Evolutionary conservation across 345 rosid genomes (phyloP).

Genomic region (Psidium guajava): DNA sequence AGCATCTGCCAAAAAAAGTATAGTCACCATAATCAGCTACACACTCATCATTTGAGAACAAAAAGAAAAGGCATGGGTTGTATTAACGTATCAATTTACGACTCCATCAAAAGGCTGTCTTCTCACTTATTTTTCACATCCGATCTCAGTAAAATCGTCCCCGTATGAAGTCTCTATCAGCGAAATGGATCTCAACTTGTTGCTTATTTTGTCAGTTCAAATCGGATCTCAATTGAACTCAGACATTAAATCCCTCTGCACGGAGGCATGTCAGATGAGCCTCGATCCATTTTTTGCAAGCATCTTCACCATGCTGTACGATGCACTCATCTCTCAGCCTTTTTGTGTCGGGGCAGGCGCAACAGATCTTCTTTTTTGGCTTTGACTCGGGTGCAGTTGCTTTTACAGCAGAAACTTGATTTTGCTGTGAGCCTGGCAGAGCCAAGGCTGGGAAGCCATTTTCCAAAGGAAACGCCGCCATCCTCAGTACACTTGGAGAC

Average conservation of each 20-base stretch:
- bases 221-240: conserved; percentile 2
- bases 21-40: background rate
- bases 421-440: conserved; percentile 26
- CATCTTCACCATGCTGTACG: conserved; percentile 71
- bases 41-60: background rate
- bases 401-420: conserved; percentile 14
- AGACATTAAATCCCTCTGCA: conserved; percentile 85
- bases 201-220: background rate
- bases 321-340: conserved; percentile 89
- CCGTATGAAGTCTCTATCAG: background rate
- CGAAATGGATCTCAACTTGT: background rate
- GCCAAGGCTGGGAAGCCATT: conserved; percentile 30
- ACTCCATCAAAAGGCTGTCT: background rate
- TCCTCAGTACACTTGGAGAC: background rate
- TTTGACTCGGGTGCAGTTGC: conserved; percentile 14
- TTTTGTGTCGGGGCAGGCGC: conserved; percentile 91
- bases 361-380: conserved; percentile 44
- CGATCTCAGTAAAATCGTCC: background rate
- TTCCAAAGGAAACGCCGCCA: conserved; percentile 43
- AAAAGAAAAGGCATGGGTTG: background rate
- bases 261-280: conserved; percentile 88
- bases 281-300: conserved; percentile 89
- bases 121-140: background rate
- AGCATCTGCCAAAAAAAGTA: background rate
- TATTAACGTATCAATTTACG: background rate